Evolutionary conservation across 345 rosid species (phyloP).

Genomic region (Pistacia vera): DNA sequence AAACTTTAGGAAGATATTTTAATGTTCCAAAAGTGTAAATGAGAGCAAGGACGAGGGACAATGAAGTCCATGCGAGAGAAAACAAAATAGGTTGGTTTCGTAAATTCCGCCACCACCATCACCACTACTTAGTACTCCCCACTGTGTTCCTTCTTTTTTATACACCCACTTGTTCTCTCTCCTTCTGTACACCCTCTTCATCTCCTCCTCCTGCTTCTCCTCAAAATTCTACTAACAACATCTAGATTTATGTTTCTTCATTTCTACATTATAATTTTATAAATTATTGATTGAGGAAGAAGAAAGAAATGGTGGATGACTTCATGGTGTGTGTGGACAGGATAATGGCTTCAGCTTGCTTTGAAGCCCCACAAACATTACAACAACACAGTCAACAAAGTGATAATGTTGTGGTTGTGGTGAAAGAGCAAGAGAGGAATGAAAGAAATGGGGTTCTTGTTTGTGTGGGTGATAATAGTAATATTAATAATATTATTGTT

Average conservation of each 20-base stretch:
- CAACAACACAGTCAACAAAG: background rate
- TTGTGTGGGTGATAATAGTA: background rate
- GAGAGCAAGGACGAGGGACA: background rate
- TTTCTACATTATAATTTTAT: no score
- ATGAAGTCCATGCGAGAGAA: slow-evolving; percentile 7
- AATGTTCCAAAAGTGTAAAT: no score
- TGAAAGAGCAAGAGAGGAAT: slow-evolving; percentile 16
- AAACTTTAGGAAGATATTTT: no score
- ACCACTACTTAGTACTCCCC: background rate
- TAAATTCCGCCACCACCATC: slow-evolving; percentile 33
- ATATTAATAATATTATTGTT: background rate
- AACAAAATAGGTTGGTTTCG: slow-evolving; percentile 27
- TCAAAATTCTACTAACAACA: background rate
- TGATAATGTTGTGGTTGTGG: slow-evolving; percentile 2
- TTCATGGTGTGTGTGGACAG: slow-evolving; percentile 49
- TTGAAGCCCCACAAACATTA: slow-evolving; percentile 16
- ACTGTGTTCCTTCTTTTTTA: slow-evolving; percentile 9
- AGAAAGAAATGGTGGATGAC: slow-evolving; percentile 42
- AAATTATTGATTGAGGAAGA: no score
- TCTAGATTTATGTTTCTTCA: no score
- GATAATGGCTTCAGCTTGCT: slow-evolving; percentile 40
- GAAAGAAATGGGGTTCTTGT: slow-evolving; percentile 7
- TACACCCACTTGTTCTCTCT: background rate
- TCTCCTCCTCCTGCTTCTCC: background rate
- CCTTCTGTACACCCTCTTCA: background rate